Evolutionary conservation across 768 basidiomycete genomes (phyloP).

Genomic region (Xanthoconium purpureum): DNA sequence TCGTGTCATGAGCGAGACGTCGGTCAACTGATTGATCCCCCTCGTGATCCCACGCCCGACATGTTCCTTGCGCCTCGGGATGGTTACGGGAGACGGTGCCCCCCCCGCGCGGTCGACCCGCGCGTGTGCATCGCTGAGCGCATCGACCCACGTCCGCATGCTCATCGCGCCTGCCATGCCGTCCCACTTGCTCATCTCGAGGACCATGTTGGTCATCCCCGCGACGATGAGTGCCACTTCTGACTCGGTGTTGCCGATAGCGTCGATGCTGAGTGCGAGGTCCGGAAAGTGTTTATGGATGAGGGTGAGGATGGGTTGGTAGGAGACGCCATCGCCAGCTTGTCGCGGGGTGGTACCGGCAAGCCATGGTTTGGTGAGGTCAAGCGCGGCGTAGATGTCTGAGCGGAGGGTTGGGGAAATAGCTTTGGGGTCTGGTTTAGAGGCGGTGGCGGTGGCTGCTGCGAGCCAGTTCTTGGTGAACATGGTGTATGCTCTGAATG

Average conservation of each 20-base stretch:
- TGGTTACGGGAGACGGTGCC: neutral
- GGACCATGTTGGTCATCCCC: slow-evolving; percentile 51
- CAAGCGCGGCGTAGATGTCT: slow-evolving; percentile 50
- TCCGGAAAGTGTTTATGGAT: slow-evolving; percentile 52
- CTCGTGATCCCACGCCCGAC: slow-evolving; percentile 49
- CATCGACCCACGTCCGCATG: slow-evolving; percentile 53
- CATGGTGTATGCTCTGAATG: slow-evolving; percentile 29
- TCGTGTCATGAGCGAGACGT: slow-evolving; percentile 49
- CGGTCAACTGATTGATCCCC: slow-evolving; percentile 49
- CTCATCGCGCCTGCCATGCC: slow-evolving; percentile 55
- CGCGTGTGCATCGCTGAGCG: slow-evolving; percentile 42
- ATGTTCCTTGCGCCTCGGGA: slow-evolving; percentile 34
- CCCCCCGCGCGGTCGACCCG: slow-evolving; percentile 19
- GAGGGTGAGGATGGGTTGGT: slow-evolving; percentile 39
- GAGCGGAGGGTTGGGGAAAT: slow-evolving; percentile 49
- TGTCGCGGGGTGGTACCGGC: slow-evolving; percentile 39
- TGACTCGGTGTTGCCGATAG: slow-evolving; percentile 44
- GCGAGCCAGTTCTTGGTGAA: slow-evolving; percentile 44
- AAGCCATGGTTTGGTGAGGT: slow-evolving; percentile 47
- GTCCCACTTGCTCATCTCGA: slow-evolving; percentile 56
- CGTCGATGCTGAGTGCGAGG: slow-evolving; percentile 43
- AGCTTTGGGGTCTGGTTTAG: slow-evolving; percentile 31
- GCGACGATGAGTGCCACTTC: slow-evolving; percentile 50
- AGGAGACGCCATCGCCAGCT: slow-evolving; percentile 55
- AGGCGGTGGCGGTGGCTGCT: slow-evolving; percentile 19